These are phyloP conservation scores for Scortechinia acanthostroma DNA, from an alignment of 2,329 filamentous ascomycete genomes.

Conservation along the genomic window DNA sequence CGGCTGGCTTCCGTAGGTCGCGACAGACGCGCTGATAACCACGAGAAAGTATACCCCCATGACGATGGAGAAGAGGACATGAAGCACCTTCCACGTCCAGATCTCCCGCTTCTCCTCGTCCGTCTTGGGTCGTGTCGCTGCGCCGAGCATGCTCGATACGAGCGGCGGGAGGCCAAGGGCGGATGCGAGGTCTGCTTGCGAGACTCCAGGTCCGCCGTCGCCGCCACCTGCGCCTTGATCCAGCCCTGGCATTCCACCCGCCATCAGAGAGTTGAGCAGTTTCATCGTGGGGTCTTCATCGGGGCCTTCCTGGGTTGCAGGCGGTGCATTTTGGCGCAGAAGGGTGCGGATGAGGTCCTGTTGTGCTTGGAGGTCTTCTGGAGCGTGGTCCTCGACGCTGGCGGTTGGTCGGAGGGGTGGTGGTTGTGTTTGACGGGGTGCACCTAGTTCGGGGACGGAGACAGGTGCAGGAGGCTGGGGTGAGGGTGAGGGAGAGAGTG, in stretches of 20 bases:
- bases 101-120: slow-evolving; percentile 18
- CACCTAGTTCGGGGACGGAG: too few species aligned
- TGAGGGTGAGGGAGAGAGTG: slow-evolving; percentile 6
- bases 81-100: slow-evolving; percentile 43
- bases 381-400: slow-evolving; percentile 11
- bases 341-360: slow-evolving; percentile 30
- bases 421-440: too few species aligned
- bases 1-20: slow-evolving; percentile 19
- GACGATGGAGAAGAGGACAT: slow-evolving; percentile 46
- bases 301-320: slow-evolving; percentile 17
- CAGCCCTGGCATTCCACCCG: slow-evolving; percentile 15
- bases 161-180: slow-evolving; percentile 32
- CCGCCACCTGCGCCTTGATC: not conserved
- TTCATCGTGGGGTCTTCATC: slow-evolving; percentile 40
- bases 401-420: not conserved
- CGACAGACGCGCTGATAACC: slow-evolving; percentile 21
- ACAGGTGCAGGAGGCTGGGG: slow-evolving; percentile 4
- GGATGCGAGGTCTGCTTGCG: slow-evolving; percentile 14
- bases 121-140: slow-evolving; percentile 22
- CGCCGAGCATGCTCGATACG: slow-evolving; percentile 23
- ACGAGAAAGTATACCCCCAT: slow-evolving; percentile 42
- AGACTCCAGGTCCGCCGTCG: not conserved
- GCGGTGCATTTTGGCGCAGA: slow-evolving; percentile 16
- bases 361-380: slow-evolving; percentile 23
- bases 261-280: slow-evolving; percentile 42